Conservation (phyloP, 2,329 filamentous ascomycete genomes). For the Apiospora aurea region DNA sequence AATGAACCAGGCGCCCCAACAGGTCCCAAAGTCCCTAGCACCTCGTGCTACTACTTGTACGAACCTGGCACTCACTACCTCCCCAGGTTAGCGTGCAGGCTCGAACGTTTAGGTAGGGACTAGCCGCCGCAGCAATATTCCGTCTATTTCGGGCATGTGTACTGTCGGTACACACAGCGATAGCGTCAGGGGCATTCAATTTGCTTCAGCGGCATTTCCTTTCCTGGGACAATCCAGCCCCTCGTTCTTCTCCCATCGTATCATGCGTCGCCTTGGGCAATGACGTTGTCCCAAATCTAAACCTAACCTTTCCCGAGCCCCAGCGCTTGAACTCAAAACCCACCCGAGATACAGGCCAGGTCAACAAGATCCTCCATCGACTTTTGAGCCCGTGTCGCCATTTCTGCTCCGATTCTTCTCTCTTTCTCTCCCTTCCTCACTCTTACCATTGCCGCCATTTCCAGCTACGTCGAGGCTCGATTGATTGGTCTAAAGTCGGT, state of each 20-base stretch:
- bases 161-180: background rate
- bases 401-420: background rate
- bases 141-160: slow-evolving; percentile 4
- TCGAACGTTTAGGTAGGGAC: background rate
- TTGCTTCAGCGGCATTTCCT: slow-evolving; percentile 19
- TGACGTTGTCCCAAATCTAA: slow-evolving; percentile 27
- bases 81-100: slow-evolving; percentile 14
- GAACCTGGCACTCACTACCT: background rate
- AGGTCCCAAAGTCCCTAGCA: background rate
- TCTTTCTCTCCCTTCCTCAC: background rate
- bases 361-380: background rate
- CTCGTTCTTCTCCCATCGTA: slow-evolving; percentile 24
- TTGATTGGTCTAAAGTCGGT: background rate
- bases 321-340: slow-evolving; percentile 17
- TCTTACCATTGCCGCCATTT: background rate
- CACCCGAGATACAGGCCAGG: background rate
- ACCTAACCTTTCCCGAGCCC: slow-evolving; percentile 21
- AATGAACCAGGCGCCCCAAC: background rate
- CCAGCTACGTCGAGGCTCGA: background rate
- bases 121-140: background rate
- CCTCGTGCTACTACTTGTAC: background rate
- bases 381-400: background rate
- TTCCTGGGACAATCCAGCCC: slow-evolving; percentile 21
- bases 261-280: slow-evolving; percentile 23
- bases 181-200: slow-evolving; percentile 14